Conservation (phyloP, 306 rosid genomes). For the Lablab purpureus region DNA sequence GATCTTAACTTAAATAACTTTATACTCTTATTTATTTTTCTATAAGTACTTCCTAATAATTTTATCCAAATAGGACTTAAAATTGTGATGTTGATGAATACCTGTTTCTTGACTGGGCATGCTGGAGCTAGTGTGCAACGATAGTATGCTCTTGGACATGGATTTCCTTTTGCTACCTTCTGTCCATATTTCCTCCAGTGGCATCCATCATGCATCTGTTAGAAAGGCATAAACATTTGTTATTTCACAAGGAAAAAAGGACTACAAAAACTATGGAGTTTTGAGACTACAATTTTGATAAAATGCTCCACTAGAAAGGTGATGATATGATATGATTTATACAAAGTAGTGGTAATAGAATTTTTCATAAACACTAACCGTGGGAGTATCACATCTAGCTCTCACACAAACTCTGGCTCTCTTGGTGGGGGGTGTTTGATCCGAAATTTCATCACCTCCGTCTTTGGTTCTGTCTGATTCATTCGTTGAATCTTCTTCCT, state of each 20-base stretch:
- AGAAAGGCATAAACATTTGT: neutral
- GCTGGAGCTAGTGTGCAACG: conserved; percentile 10
- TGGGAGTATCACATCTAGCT: conserved; percentile 67
- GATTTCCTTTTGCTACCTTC: conserved; percentile 9
- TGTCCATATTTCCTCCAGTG: conserved; percentile 9
- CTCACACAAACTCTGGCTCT: conserved; percentile 70
- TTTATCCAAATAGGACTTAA: neutral
- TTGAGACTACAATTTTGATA: neutral
- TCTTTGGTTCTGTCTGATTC: neutral
- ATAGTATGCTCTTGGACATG: conserved; percentile 18
- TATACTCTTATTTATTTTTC: too few relatives aligned
- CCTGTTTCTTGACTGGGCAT: conserved; percentile 8
- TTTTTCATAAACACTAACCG: conserved; percentile 49
- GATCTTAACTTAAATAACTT: too few relatives aligned
- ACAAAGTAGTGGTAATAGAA: neutral
- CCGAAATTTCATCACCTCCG: conserved; percentile 51
- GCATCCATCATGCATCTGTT: conserved; percentile 8
- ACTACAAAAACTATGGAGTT: neutral
- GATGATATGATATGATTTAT: neutral
- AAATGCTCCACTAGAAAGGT: neutral
- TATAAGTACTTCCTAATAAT: neutral
- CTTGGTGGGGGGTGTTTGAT: conserved; percentile 49
- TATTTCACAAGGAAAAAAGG: neutral
- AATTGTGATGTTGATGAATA: neutral
- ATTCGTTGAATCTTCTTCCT: conserved; percentile 42